Conservation (phyloP, 2,329 filamentous ascomycete species). For the Grosmannia clavigera region DNA sequence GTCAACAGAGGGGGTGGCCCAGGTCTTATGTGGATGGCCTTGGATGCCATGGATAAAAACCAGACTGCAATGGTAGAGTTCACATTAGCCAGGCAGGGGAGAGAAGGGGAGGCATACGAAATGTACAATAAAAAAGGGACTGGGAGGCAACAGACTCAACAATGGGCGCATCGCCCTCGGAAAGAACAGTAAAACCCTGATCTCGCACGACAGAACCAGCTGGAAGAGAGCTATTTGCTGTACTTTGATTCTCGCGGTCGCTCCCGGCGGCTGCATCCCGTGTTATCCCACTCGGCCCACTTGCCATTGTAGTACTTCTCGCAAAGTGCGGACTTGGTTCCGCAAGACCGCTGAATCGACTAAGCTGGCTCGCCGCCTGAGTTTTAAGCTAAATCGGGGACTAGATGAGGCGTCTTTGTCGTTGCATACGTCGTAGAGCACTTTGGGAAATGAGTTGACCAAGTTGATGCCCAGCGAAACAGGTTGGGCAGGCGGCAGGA, state of each 20-base stretch:
- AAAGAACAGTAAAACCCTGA: not conserved
- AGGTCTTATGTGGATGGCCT: not conserved
- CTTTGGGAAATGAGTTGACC: not conserved
- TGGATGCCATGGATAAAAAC: not conserved
- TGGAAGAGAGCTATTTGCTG: not conserved
- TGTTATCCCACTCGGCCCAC: not conserved
- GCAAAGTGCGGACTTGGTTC: not conserved
- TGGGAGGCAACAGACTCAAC: not conserved
- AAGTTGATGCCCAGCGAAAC: not conserved
- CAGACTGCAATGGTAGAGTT: not conserved
- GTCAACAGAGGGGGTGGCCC: not conserved
- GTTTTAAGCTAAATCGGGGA: not conserved
- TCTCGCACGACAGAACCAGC: not conserved
- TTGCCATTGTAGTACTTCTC: not conserved
- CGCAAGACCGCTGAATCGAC: not conserved
- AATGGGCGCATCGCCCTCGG: not conserved
- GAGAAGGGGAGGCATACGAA: not conserved
- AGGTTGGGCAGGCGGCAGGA: not conserved
- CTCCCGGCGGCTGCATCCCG: not conserved
- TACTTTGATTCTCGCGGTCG: not conserved
- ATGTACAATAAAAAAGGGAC: not conserved
- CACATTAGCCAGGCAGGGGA: not conserved
- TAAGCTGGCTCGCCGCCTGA: not conserved
- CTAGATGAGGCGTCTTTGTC: not conserved
- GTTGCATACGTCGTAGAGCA: not conserved